These are phyloP conservation scores for Marasmius tenuissimus DNA, from an alignment of 1,284 basidiomycete genomes.

Conservation along the genomic window DNA sequence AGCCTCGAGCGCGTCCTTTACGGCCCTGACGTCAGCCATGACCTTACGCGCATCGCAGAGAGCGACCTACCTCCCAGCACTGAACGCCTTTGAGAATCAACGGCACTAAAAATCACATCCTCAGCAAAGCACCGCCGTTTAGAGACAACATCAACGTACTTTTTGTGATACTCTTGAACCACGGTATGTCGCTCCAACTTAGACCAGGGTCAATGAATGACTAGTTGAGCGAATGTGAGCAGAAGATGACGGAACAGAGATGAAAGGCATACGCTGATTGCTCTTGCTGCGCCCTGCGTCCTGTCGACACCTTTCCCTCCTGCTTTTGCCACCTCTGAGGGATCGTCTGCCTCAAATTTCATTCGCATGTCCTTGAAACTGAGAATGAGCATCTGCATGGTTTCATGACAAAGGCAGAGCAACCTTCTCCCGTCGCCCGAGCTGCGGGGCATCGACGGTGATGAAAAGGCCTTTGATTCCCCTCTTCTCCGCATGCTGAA, in stretches of 20 bases:
- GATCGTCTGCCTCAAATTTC: conserved; percentile 89
- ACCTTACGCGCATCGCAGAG: background rate
- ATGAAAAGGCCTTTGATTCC: conserved; percentile 89
- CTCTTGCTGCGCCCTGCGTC: conserved; percentile 89
- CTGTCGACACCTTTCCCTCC: conserved; percentile 70
- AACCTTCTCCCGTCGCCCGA: conserved; percentile 86
- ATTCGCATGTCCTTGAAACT: conserved; percentile 83
- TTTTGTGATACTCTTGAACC: conserved; percentile 88
- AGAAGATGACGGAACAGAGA: background rate
- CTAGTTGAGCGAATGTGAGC: conserved; percentile 32
- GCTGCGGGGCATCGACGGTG: conserved; percentile 91
- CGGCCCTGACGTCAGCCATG: background rate
- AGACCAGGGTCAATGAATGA: conserved; percentile 93
- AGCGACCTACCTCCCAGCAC: conserved; percentile 72
- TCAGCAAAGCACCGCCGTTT: background rate
- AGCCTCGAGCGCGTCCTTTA: conserved; percentile 81
- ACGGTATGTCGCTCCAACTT: conserved; percentile 84
- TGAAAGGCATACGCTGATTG: conserved; percentile 73
- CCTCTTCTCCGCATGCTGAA: conserved; percentile 81
- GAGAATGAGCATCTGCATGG: background rate
- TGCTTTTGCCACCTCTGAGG: conserved; percentile 62
- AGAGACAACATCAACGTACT: conserved; percentile 42
- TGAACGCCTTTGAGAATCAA: conserved; percentile 93
- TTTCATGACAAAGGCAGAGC: background rate
- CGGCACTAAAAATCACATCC: conserved; percentile 61